A percentile compares a stretch with the other conserved stretches of the same genome.
phyloP scores from a whole-genome alignment of 805 yeast species.

The Saccharomycopsis synnaedendra region DNA sequence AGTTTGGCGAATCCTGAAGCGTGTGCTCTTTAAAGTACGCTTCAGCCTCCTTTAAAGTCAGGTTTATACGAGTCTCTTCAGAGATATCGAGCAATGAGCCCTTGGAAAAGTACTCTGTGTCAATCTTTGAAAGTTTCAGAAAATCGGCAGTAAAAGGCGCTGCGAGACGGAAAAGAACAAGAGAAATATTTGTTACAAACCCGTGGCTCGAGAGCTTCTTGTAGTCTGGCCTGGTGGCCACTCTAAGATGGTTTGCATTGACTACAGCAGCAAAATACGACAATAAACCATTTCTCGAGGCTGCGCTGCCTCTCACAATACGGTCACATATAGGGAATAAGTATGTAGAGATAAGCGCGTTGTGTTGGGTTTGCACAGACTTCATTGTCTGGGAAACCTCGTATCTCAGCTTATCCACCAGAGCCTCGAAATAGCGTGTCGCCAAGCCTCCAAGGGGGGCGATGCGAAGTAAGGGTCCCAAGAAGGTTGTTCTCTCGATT shows the following conservation, averaged over 20 bases:
- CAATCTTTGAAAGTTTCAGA: slow-evolving; percentile 66
- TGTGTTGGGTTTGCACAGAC: slow-evolving; percentile 54
- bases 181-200: slow-evolving; percentile 65
- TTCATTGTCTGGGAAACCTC: slow-evolving; percentile 42
- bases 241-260: slow-evolving; percentile 77
- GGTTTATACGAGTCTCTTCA: slow-evolving; percentile 76
- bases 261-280: slow-evolving; percentile 61
- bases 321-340: slow-evolving; percentile 62
- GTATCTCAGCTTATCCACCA: slow-evolving; percentile 23
- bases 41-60: slow-evolving; percentile 61
- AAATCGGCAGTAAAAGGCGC: slow-evolving; percentile 72
- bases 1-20: slow-evolving; percentile 40
- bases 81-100: slow-evolving; percentile 41
- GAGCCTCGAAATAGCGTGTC: slow-evolving; percentile 26
- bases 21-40: slow-evolving; percentile 36
- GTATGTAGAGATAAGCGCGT: slow-evolving; percentile 39
- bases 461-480: slow-evolving; percentile 68
- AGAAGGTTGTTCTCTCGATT: slow-evolving; percentile 48
- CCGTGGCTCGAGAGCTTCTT: slow-evolving; percentile 64
- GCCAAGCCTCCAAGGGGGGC: slow-evolving; percentile 57
- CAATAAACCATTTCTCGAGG: slow-evolving; percentile 53
- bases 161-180: slow-evolving; percentile 58
- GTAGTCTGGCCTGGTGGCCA: slow-evolving; percentile 73
- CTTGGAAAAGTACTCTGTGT: slow-evolving; percentile 53
- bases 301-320: slow-evolving; percentile 60